Conservation (phyloP, 2,329 filamentous ascomycete genomes). For the Fusarium incarnatum region DNA sequence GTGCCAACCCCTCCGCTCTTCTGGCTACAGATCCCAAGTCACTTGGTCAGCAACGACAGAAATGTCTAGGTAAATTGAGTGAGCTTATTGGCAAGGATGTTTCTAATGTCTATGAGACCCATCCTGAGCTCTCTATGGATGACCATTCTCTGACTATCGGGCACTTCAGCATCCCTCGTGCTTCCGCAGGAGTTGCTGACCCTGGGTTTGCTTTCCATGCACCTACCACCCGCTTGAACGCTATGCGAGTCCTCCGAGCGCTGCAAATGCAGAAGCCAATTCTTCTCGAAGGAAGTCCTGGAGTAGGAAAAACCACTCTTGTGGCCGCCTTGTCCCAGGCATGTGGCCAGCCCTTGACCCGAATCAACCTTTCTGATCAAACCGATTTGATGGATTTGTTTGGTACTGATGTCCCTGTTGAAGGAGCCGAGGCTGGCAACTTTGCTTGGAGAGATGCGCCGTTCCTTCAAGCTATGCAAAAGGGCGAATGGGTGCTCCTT, state of each 20-base stretch:
- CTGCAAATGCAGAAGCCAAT: slow-evolving; percentile 92
- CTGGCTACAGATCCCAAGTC: slow-evolving; percentile 77
- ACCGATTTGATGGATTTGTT: slow-evolving; percentile 98
- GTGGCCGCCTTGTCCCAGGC: slow-evolving; percentile 85
- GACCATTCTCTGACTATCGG: slow-evolving; percentile 72
- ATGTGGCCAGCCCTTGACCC: slow-evolving; percentile 83
- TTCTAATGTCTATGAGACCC: slow-evolving; percentile 70
- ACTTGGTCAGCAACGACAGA: slow-evolving; percentile 76
- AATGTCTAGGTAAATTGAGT: slow-evolving; percentile 79
- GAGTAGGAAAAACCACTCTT: slow-evolving; percentile 96
- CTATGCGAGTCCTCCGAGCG: slow-evolving; percentile 89
- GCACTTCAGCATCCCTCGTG: slow-evolving; percentile 73
- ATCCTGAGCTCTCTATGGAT: slow-evolving; percentile 68
- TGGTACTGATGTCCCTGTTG: slow-evolving; percentile 93
- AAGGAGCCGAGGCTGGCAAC: slow-evolving; percentile 88
- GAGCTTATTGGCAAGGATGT: slow-evolving; percentile 74
- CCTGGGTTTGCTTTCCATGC: slow-evolving; percentile 76
- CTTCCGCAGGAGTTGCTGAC: slow-evolving; percentile 54
- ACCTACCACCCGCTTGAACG: slow-evolving; percentile 89
- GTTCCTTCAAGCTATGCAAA: slow-evolving; percentile 96
- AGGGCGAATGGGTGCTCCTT: slow-evolving; percentile 93
- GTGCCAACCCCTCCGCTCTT: slow-evolving; percentile 92
- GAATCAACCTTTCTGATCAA: slow-evolving; percentile 98
- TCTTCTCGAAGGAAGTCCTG: slow-evolving; percentile 94
- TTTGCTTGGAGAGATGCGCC: slow-evolving; percentile 97